A percentile compares a stretch with the other conserved stretches of the same genome.
Conservation (phyloP, 495 filamentous ascomycete genomes). For the Hypoxylon rickii region DNA sequence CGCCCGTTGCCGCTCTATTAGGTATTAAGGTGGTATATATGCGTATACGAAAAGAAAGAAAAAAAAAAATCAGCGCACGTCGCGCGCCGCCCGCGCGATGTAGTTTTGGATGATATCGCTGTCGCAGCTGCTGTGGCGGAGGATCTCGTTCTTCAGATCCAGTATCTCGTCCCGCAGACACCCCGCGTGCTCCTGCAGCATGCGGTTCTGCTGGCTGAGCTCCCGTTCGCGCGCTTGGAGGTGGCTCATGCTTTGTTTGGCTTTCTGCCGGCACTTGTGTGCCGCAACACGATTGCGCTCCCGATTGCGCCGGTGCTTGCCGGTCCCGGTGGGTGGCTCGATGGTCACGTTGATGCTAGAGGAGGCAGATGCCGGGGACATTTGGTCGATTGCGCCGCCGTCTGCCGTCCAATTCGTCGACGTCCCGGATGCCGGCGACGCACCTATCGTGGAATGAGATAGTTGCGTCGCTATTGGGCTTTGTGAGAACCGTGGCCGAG, state of each 20-base stretch:
- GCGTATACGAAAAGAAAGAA: too few species aligned
- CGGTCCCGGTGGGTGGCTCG: background rate
- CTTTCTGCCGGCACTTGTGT: slow-evolving; percentile 71
- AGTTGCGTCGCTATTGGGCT: background rate
- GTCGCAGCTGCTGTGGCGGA: slow-evolving; percentile 57
- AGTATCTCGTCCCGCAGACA: slow-evolving; percentile 54
- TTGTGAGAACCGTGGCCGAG: background rate
- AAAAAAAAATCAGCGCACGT: slow-evolving; percentile 11
- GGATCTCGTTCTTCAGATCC: slow-evolving; percentile 57
- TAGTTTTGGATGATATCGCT: slow-evolving; percentile 57
- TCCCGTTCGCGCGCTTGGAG: slow-evolving; percentile 46
- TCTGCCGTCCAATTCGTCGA: slow-evolving; percentile 7
- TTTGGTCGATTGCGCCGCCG: background rate
- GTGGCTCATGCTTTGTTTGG: slow-evolving; percentile 59
- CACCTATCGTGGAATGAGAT: background rate
- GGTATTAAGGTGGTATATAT: too few species aligned
- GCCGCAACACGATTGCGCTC: slow-evolving; percentile 71
- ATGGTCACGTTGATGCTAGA: background rate
- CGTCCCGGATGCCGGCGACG: background rate
- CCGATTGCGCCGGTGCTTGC: slow-evolving; percentile 22
- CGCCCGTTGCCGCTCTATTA: too few species aligned
- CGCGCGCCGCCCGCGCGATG: slow-evolving; percentile 48
- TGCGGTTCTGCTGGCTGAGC: slow-evolving; percentile 27
- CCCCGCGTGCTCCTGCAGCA: slow-evolving; percentile 33
- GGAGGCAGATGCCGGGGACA: background rate